Base-by-base conservation (phyloP, 2,329 filamentous ascomycete genomes). In the Penicillium sclerotigenum region DNA sequence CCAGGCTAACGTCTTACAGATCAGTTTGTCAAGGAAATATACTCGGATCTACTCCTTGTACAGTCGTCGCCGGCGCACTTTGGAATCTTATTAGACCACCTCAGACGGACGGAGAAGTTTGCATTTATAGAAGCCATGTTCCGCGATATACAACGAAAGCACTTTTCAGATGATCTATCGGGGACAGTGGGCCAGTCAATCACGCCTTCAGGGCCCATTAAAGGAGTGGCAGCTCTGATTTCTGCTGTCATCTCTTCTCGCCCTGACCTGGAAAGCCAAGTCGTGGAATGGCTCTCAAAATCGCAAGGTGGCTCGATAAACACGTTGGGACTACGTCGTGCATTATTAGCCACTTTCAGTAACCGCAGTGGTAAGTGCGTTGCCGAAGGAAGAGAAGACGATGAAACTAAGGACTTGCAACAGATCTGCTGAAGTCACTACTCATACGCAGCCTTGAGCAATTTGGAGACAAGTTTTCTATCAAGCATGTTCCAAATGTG, bases 401-500 rank as follows among this genome's bases (percentile, higher is more conserved):
- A 41, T 5, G 7, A 24, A 11, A 24, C 51, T 64, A 52, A 62
- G 16, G 13, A 34, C 41, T 18, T 9, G 14, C 14, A 63, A 65
- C 29, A 81, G 80, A 73, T 28, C 74, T 61, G 16, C 55, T 76
- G 20, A 63, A 55, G 18, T 60, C 65, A 16, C 89, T 34, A 70
- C 93, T 54, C 85, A 91, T 65, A 26, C 90, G 85, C 67, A 83
- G 81, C 47, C 76, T 96, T 47, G 79, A 78, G 37, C 83, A 88
- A 47, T 96, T 97, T 71, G 90, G 90, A 1, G 92, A 97, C 65
- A 85, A 88, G 47, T 78, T 97, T 11, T 96, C 91, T 66, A 91
- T 97, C 64, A 89, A 85, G 56, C 91, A 97, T 72, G 84, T 88
- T 0, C 87, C 92, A 5, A 83, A 89, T n/a, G 69, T 94, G 37